phyloP scores from a whole-genome alignment of 1,284 basidiomycete species.

The Hemileia vastatrix region DNA sequence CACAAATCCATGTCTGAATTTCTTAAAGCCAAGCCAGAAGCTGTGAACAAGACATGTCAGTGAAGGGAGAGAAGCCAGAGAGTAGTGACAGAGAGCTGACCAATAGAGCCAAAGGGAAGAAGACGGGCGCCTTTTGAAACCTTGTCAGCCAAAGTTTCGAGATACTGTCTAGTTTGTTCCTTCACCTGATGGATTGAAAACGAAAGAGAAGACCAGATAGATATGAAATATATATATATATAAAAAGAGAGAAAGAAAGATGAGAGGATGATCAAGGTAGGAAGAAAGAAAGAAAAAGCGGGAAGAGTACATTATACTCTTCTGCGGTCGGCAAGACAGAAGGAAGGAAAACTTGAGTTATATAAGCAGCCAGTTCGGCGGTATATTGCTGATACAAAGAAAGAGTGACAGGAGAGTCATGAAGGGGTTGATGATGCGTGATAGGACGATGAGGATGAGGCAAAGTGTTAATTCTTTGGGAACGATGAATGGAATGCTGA shows the following conservation, averaged over 20 bases:
- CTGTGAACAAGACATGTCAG: neutral
- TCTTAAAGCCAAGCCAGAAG: constrained; percentile 10
- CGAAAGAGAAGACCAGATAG: neutral
- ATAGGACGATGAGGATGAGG: neutral
- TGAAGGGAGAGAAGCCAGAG: neutral
- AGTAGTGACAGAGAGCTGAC: constrained; percentile 42
- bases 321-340: constrained; percentile 77
- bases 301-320: constrained; percentile 55
- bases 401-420: neutral
- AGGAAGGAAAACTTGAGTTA: constrained; percentile 54
- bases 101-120: constrained; percentile 69
- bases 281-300: neutral
- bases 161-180: constrained; percentile 86
- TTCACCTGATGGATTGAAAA: constrained; percentile 52
- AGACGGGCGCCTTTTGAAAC: constrained; percentile 85
- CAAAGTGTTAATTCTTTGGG: neutral
- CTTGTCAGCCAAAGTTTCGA: constrained; percentile 85
- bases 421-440: neutral
- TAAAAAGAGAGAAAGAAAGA: neutral
- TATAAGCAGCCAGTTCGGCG: constrained; percentile 21
- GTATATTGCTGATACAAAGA: constrained; percentile 22
- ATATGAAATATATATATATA: neutral
- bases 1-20: constrained; percentile 90
- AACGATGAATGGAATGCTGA: constrained; percentile 10
- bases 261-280: neutral